A percentile compares a stretch with the other conserved stretches of the same genome.
These are phyloP conservation scores for Spirogloea muscicola DNA, from an alignment of 139 green algal species.

Conservation along the genomic window DNA sequence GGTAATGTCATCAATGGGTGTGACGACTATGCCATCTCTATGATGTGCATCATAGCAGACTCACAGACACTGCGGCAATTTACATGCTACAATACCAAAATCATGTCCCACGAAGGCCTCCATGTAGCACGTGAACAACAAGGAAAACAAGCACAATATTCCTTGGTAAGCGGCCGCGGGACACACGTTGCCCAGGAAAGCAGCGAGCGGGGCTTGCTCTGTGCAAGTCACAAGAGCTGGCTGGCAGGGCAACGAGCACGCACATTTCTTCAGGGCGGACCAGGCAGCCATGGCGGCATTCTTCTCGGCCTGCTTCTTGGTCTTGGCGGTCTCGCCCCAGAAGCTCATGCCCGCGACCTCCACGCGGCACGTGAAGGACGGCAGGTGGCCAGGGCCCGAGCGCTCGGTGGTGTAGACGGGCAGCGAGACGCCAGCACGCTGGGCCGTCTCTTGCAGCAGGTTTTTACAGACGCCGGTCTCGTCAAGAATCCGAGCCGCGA, in stretches of 20 bases:
- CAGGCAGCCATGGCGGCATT: conserved; percentile 40
- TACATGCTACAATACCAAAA: no score
- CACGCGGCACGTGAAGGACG: conserved; percentile 34
- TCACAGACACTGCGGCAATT: no score
- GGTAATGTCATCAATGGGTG: no score
- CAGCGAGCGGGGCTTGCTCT: no score
- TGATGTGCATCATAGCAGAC: no score
- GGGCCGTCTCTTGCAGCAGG: conserved; percentile 43
- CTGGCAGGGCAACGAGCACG: conserved; percentile 10
- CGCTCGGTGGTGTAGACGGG: conserved; percentile 21
- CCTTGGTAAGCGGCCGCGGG: no score
- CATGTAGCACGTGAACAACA: no score
- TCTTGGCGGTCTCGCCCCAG: conserved; percentile 32
- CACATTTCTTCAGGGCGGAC: conserved; percentile 29
- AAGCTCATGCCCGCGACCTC: conserved; percentile 37
- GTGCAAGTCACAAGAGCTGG: no score
- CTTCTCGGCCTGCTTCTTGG: conserved; percentile 50
- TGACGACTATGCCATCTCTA: no score
- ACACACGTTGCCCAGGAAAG: no score
- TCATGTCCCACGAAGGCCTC: no score
- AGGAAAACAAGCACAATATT: no score
- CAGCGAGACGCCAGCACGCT: conserved; percentile 32
- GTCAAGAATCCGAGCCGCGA: conserved; percentile 32
- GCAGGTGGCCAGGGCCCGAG: conserved; percentile 32
- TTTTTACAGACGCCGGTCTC: conserved; percentile 47